Conservation (phyloP, 2,329 filamentous ascomycete species). For the Dactylellina parvicollis region DNA sequence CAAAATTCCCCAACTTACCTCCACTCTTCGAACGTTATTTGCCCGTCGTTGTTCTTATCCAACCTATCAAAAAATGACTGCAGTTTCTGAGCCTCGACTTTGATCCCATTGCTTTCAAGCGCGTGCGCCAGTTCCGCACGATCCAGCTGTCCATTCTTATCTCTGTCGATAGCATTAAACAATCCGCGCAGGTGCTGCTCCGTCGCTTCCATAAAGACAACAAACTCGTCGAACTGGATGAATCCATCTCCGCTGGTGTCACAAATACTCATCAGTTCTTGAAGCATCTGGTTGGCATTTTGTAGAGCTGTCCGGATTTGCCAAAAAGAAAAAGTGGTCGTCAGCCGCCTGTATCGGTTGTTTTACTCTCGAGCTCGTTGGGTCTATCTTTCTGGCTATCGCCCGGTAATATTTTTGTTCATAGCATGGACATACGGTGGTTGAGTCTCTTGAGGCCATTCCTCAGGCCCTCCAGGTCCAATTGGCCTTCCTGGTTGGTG, state of each 20-base stretch:
- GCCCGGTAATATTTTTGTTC: constrained; percentile 24
- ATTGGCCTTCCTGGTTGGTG: constrained; percentile 76
- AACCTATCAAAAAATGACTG: constrained; percentile 89
- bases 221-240: constrained; percentile 94
- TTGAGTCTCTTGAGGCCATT: constrained; percentile 87
- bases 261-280: constrained; percentile 80
- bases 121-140: constrained; percentile 83
- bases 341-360: constrained; percentile 19
- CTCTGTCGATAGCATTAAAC: constrained; percentile 85
- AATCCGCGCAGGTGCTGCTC: constrained; percentile 83
- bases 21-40: constrained; percentile 58
- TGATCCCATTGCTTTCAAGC: constrained; percentile 79
- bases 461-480: constrained; percentile 85
- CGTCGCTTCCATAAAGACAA: constrained; percentile 83
- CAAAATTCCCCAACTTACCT: constrained; percentile 22
- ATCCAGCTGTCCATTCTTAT: constrained; percentile 85
- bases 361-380: constrained; percentile 29
- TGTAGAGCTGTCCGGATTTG: constrained; percentile 72
- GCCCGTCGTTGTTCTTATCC: constrained; percentile 86
- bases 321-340: constrained; percentile 35
- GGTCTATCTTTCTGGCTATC: constrained; percentile 7
- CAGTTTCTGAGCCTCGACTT: constrained; percentile 79
- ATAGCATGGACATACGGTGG: constrained; percentile 74
- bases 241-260: constrained; percentile 87
- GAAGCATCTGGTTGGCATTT: constrained; percentile 87